These are phyloP conservation scores for Coccinonectria pachysandricola DNA, from an alignment of 2,329 filamentous ascomycete species.

Conservation along the genomic window DNA sequence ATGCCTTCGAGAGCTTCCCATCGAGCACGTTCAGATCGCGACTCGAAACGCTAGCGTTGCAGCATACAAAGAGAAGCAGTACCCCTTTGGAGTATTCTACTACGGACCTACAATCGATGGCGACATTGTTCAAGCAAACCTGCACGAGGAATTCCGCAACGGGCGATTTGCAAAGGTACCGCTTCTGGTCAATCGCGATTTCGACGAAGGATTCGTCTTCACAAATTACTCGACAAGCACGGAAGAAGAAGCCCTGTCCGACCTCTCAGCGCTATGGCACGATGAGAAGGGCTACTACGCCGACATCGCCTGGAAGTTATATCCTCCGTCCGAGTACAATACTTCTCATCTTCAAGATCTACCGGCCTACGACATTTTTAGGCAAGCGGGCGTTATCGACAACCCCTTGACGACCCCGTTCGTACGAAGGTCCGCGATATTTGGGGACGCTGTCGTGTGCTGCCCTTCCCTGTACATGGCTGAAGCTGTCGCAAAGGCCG, in stretches of 20 bases:
- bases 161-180: conserved; percentile 3
- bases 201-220: conserved; percentile 3
- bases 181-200: conserved; percentile 2
- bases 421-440: conserved; percentile 2
- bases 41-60: conserved; percentile 1
- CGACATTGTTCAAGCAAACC: conserved; percentile 1
- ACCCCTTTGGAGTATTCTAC: conserved; percentile 2
- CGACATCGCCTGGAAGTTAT: background rate
- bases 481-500: conserved; percentile 1
- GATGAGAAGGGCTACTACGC: background rate
- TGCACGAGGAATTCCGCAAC: background rate
- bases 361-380: conserved; percentile 1
- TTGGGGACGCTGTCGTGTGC: conserved; percentile 2
- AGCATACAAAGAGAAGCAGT: conserved; percentile 1
- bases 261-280: conserved; percentile 1
- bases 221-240: conserved; percentile 1
- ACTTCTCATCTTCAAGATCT: conserved; percentile 1
- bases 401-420: conserved; percentile 1
- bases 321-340: conserved; percentile 1
- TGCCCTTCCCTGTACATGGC: conserved; percentile 2
- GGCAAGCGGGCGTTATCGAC: background rate
- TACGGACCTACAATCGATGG: conserved; percentile 2
- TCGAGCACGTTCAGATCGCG: background rate
- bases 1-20: conserved; percentile 2
- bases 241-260: conserved; percentile 1